Percentiles rank a stretch among this genome's conserved stretches.
Conservation (phyloP, 306 rosid genomes). For the Hippophae tibetana region DNA sequence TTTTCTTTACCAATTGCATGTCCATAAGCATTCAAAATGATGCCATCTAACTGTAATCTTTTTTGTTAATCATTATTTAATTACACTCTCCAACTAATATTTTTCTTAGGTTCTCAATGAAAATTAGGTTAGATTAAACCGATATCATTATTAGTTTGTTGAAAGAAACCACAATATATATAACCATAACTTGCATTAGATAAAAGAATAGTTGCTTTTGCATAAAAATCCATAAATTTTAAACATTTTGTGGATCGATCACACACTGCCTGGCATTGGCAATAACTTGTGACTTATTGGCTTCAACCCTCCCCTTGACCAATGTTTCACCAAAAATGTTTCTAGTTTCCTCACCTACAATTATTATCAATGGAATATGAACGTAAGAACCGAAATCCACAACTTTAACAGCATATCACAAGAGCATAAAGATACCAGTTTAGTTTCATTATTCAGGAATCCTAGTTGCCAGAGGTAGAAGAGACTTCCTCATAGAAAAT, state of each 20-base stretch:
- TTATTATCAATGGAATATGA: slow-evolving; percentile 8
- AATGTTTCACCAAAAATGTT: slow-evolving; percentile 43
- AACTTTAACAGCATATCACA: neutral
- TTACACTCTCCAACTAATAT: too few relatives aligned
- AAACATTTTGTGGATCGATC: slow-evolving; percentile 37
- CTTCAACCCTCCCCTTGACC: slow-evolving; percentile 66
- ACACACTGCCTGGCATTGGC: slow-evolving; percentile 44
- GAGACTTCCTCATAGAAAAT: too few relatives aligned
- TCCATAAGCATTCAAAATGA: too few relatives aligned
- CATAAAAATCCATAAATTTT: slow-evolving; percentile 11
- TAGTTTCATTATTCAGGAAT: too few relatives aligned
- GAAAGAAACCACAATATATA: neutral
- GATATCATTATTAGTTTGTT: neutral
- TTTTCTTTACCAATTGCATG: too few relatives aligned
- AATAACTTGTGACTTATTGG: slow-evolving; percentile 53
- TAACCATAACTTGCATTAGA: slow-evolving; percentile 2
- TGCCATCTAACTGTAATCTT: too few relatives aligned
- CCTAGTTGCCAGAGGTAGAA: too few relatives aligned
- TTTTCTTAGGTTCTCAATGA: neutral
- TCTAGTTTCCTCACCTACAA: slow-evolving; percentile 78
- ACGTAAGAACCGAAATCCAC: neutral
- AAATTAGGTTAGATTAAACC: neutral
- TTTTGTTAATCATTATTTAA: too few relatives aligned
- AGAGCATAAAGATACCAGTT: neutral
- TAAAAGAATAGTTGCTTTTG: slow-evolving; percentile 7